Conservation (phyloP, 202 grass and related monocot species). For the Schoenoplectus triqueter region DNA sequence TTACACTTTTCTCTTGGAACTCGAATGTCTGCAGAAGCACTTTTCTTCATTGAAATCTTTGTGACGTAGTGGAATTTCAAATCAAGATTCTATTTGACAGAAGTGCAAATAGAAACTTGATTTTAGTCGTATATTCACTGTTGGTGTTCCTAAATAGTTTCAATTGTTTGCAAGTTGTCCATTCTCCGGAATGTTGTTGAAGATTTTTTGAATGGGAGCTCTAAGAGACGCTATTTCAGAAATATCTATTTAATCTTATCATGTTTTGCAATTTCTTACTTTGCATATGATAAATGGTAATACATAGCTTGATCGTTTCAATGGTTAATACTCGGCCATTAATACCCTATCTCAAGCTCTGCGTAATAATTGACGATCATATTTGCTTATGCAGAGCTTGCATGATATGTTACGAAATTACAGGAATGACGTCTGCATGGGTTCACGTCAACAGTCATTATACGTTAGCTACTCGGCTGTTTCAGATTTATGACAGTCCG, state of each 20-base stretch:
- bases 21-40: not conserved
- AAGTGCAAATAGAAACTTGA: not conserved
- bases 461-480: too few relatives aligned
- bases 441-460: too few relatives aligned
- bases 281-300: not conserved
- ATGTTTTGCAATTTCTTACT: not conserved
- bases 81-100: not conserved
- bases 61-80: not conserved
- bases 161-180: conserved; percentile 29
- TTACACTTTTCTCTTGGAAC: not conserved
- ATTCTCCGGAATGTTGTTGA: conserved; percentile 41
- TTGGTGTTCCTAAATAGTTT: conserved; percentile 37
- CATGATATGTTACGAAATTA: not conserved
- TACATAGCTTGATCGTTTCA: not conserved
- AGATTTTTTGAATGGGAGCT: conserved; percentile 33
- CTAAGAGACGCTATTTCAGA: conserved; percentile 18
- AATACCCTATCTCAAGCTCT: not conserved
- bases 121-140: conserved; percentile 1
- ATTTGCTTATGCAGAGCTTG: not conserved
- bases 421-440: not conserved
- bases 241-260: conserved; percentile 9
- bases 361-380: not conserved
- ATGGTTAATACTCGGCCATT: not conserved
- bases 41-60: not conserved
- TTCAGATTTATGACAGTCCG: too few relatives aligned